Evolutionary conservation across 2,329 filamentous ascomycete species (phyloP).

Genomic region (Diaporthe helianthi): DNA sequence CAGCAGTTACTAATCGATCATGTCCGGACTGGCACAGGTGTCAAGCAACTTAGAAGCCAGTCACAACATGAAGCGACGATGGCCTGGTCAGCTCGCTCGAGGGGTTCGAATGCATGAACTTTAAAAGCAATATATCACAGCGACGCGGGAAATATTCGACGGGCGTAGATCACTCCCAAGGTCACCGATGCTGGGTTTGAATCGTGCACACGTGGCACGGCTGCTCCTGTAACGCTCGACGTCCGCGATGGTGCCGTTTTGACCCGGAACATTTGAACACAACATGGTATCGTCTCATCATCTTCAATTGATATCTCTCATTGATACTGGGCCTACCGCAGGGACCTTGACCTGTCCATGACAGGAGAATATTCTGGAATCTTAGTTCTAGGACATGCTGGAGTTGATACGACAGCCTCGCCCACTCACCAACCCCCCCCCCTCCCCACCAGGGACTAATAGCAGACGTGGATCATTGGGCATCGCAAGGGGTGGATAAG

Average conservation of each 20-base stretch:
- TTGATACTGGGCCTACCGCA: constrained; percentile 55
- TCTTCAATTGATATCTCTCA: constrained; percentile 55
- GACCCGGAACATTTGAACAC: constrained; percentile 47
- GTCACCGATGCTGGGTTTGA: constrained; percentile 43
- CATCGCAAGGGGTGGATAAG: constrained; percentile 41
- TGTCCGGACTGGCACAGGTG: constrained; percentile 40
- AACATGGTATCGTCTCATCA: constrained; percentile 57
- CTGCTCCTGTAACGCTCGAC: constrained; percentile 39
- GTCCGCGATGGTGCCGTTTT: constrained; percentile 39
- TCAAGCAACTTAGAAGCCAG: constrained; percentile 43
- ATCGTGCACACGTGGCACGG: constrained; percentile 29
- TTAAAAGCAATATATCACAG: constrained; percentile 54
- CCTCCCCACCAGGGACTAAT: too few relatives aligned
- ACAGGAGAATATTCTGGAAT: neutral
- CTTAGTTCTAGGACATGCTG: neutral
- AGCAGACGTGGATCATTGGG: constrained; percentile 40
- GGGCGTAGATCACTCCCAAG: constrained; percentile 54
- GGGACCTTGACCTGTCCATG: constrained; percentile 32
- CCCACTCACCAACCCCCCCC: too few relatives aligned
- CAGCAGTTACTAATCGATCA: constrained; percentile 35
- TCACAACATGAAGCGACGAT: constrained; percentile 57
- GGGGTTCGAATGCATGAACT: constrained; percentile 58
- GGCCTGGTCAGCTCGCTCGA: constrained; percentile 54
- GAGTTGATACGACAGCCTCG: neutral
- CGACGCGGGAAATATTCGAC: constrained; percentile 54